Conservation (phyloP, 2,329 filamentous ascomycete genomes). For the Xylariaceae sp. region DNA sequence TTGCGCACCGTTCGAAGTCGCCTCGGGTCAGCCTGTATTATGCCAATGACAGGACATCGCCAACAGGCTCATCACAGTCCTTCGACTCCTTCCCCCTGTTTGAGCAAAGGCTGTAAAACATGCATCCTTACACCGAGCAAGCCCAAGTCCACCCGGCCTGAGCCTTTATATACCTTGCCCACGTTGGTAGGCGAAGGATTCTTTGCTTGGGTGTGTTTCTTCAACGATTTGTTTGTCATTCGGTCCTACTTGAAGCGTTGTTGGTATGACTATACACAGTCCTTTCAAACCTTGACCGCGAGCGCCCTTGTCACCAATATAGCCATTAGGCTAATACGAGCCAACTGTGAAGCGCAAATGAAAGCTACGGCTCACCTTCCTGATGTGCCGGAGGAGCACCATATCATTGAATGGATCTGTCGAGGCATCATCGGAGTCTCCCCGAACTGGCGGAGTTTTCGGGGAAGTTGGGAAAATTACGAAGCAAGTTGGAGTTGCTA, state of each 20-base stretch:
- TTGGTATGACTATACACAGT: conserved; percentile 1
- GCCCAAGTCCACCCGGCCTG: neutral
- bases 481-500: conserved; percentile 8
- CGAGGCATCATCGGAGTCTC: neutral
- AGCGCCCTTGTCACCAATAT: conserved; percentile 6
- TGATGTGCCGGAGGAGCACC: neutral
- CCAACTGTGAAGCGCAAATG: conserved; percentile 1
- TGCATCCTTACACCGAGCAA: neutral
- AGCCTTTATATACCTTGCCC: neutral
- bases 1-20: neutral
- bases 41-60: neutral
- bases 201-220: conserved; percentile 14
- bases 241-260: neutral
- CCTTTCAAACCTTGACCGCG: neutral
- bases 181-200: conserved; percentile 7
- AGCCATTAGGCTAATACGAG: conserved; percentile 11
- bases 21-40: neutral
- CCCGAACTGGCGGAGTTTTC: neutral
- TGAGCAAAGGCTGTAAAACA: too few relatives aligned
- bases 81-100: neutral
- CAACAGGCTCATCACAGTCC: neutral
- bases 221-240: conserved; percentile 9
- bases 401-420: conserved; percentile 7
- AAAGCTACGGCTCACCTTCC: neutral
- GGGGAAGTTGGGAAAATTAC: neutral